phyloP scores from a whole-genome alignment of 169 alveolate species.

The Cryptosporidium sp. region DNA sequence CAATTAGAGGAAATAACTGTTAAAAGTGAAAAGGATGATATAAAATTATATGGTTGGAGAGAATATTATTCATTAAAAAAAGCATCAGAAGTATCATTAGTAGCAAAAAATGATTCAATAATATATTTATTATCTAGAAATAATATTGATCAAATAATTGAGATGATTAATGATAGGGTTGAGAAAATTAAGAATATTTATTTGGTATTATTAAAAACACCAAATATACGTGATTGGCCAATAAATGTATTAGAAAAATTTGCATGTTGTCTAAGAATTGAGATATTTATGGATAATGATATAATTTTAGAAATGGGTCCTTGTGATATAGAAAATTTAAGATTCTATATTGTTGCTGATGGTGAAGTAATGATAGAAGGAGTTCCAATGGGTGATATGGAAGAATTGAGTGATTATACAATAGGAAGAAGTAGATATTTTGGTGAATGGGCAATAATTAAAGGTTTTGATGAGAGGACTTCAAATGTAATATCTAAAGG shows the following conservation, averaged over 20 bases:
- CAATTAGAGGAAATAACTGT: constrained; percentile 25
- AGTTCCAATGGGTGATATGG: constrained; percentile 66
- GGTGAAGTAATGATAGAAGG: constrained; percentile 42
- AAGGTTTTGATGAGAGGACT: constrained; percentile 48
- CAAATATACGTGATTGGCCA: constrained; percentile 70
- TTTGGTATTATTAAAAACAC: constrained; percentile 30
- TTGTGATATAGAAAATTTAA: constrained; percentile 22
- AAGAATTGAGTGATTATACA: constrained; percentile 21
- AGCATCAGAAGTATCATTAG: constrained; percentile 33
- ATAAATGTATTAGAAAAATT: constrained; percentile 32
- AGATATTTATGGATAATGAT: constrained; percentile 23
- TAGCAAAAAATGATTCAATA: constrained; percentile 15
- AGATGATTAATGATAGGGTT: constrained; percentile 29
- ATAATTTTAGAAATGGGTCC: constrained; percentile 65
- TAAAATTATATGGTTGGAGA: constrained; percentile 46
- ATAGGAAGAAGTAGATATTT: constrained; percentile 49
- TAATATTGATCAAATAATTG: constrained; percentile 17
- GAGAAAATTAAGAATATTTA: constrained; percentile 48
- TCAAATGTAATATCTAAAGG: constrained; percentile 25
- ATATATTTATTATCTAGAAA: constrained; percentile 34
- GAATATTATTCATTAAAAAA: constrained; percentile 39
- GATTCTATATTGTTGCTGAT: constrained; percentile 38
- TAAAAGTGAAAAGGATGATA: neutral
- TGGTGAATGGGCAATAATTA: constrained; percentile 68
- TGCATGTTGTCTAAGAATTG: constrained; percentile 30